Conservation (phyloP, 2,329 filamentous ascomycete genomes). For the Orbilia blumenaviensis region DNA sequence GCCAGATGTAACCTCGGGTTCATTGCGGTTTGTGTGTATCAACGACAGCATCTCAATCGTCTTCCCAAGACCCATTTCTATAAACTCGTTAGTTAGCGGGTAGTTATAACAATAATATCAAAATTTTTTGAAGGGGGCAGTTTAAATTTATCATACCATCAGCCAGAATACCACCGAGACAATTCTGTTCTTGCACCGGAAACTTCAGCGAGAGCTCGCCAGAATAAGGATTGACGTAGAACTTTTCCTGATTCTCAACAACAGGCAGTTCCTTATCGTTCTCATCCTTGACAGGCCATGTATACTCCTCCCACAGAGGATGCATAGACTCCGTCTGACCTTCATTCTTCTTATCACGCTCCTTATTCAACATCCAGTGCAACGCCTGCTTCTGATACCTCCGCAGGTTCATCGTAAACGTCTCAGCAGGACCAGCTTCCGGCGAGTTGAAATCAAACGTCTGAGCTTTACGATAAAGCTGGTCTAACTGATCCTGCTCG, state of each 20-base stretch:
- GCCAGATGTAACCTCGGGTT: slow-evolving; percentile 52
- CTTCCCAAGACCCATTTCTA: slow-evolving; percentile 95
- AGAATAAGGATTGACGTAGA: slow-evolving; percentile 97
- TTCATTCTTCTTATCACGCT: slow-evolving; percentile 74
- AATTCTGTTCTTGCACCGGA: slow-evolving; percentile 91
- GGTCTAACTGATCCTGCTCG: slow-evolving; percentile 93
- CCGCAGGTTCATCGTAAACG: slow-evolving; percentile 82
- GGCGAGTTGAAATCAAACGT: slow-evolving; percentile 95
- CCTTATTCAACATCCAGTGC: slow-evolving; percentile 95
- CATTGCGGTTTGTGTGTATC: slow-evolving; percentile 77
- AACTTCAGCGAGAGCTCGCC: slow-evolving; percentile 92
- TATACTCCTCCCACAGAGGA: slow-evolving; percentile 95
- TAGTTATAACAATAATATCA: neutral
- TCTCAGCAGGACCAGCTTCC: slow-evolving; percentile 80
- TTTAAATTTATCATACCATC: slow-evolving; percentile 65
- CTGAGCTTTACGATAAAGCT: slow-evolving; percentile 93
- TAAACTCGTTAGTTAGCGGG: slow-evolving; percentile 54
- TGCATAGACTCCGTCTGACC: slow-evolving; percentile 84
- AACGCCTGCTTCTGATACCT: slow-evolving; percentile 96
- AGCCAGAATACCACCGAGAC: slow-evolving; percentile 88
- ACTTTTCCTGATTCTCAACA: slow-evolving; percentile 74
- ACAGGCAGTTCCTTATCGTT: slow-evolving; percentile 78
- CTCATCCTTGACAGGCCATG: slow-evolving; percentile 85
- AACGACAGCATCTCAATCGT: slow-evolving; percentile 98
- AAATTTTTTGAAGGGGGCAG: neutral